These are phyloP conservation scores for Orbilia quercus DNA, from an alignment of 2,329 filamentous ascomycete species.

Conservation along the genomic window DNA sequence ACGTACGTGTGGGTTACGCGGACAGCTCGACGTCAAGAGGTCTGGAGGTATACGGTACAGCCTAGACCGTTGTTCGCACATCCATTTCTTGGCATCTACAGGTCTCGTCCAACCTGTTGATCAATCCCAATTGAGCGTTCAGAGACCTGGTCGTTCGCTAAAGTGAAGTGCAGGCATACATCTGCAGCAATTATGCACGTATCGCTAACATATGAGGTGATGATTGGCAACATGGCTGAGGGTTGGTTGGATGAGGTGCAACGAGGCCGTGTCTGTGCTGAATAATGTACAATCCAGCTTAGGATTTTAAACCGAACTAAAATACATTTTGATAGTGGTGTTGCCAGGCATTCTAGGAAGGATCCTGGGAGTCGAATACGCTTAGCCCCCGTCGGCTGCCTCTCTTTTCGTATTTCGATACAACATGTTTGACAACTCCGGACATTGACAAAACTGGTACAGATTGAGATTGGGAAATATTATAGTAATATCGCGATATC, in stretches of 20 bases:
- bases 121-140: no score
- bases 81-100: neutral
- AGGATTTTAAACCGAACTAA: neutral
- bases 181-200: constrained; percentile 28
- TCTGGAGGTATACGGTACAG: neutral
- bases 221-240: constrained; percentile 22
- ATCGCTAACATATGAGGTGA: constrained; percentile 34
- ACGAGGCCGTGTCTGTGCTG: constrained; percentile 36
- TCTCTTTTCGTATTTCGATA: constrained; percentile 1
- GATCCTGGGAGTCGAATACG: constrained; percentile 2
- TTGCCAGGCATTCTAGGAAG: neutral
- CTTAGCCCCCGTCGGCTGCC: neutral
- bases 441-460: neutral
- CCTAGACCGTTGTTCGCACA: neutral
- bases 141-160: constrained; percentile 23
- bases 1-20: neutral
- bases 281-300: constrained; percentile 3
- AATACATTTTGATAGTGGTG: neutral
- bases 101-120: constrained; percentile 4
- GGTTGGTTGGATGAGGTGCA: no score
- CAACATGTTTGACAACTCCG: neutral
- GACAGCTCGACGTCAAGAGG: neutral
- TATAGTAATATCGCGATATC: constrained; percentile 12
- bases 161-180: constrained; percentile 25
- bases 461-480: neutral